Evolutionary conservation across 177 flowering plant genomes (phyloP).

Genomic region (Vitis hybrid): DNA sequence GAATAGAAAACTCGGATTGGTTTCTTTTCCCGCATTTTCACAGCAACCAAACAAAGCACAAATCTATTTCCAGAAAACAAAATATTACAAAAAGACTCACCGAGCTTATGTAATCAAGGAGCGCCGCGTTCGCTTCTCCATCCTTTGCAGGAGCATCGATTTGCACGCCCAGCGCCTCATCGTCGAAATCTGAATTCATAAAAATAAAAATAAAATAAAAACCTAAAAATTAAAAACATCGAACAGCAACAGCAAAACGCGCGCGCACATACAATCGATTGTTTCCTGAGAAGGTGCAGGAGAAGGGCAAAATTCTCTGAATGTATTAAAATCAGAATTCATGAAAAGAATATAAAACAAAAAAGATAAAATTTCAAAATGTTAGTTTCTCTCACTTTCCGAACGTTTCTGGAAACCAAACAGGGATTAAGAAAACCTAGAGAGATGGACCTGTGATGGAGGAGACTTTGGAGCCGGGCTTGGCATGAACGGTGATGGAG

Average conservation of each 20-base stretch:
- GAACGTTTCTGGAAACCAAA: no score
- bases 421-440: no score
- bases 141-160: constrained; percentile 92
- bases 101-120: constrained; percentile 81
- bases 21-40: no score
- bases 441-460: constrained; percentile 62
- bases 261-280: no score
- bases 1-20: no score
- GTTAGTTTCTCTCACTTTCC: no score
- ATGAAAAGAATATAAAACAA: constrained; percentile 5
- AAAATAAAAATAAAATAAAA: no score
- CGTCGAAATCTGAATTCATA: constrained; percentile 51
- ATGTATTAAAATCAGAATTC: neutral
- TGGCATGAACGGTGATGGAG: constrained; percentile 33
- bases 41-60: neutral
- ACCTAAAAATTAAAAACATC: neutral
- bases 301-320: no score
- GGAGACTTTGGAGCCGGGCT: constrained; percentile 85
- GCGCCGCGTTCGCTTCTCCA: constrained; percentile 94
- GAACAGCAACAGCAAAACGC: neutral
- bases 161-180: constrained; percentile 86
- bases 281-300: no score
- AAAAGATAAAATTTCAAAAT: neutral
- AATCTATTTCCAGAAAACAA: no score
- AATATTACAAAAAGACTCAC: constrained; percentile 33